Evolutionary conservation across 441 rosid species (phyloP), one percentile per base, ranked within the genome.

Genomic region (Macaranga tanarius): DNA sequence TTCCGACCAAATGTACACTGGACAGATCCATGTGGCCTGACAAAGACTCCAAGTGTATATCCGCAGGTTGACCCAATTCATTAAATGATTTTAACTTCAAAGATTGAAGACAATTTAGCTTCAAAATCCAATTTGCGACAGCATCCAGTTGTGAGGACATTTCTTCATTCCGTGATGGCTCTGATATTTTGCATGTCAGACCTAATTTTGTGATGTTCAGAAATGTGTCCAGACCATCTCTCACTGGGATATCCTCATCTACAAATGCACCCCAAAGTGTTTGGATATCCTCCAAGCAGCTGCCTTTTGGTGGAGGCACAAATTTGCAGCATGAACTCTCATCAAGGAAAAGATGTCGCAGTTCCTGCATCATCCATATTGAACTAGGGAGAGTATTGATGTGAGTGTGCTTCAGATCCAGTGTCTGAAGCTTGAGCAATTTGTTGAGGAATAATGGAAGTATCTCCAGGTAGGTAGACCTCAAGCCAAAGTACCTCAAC

Each of bases 341-440:
- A 51, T 58, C 62, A 48, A 80, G 51, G 52, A 70, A 73, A 15
- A 80, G 47, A 51, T 80, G 83, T 28, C 69, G 69, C 28, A 80
- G 38, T 50, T 56, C 61, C 51, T 62, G 50, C 73, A 74, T 71
- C 58, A 61, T 74, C 80, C 83, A 80, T 17, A 76, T 57, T 34
- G 77, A 26, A 42, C 38, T 61, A 1, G 83, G 80, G 52, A 80
- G 73, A 2, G 66, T 17, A 50, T 28, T 63, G 50, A 80, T 65
- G 28, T 23, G 44, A 9, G 83, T 80, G n/a, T 65, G 72, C 64
- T 80, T 80, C 73, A 80, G 55, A 74, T 80, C 83, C 19, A 80
- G 45, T 0, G 80, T 76, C 51, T 80, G 73, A 0, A 80, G 78
- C 57, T 60, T 67, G 5, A 64, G 58, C 59, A 80, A 62, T 17